Evolutionary conservation across 2,329 filamentous ascomycete genomes (phyloP).

Genomic region (Sporothrix dimorphospora): DNA sequence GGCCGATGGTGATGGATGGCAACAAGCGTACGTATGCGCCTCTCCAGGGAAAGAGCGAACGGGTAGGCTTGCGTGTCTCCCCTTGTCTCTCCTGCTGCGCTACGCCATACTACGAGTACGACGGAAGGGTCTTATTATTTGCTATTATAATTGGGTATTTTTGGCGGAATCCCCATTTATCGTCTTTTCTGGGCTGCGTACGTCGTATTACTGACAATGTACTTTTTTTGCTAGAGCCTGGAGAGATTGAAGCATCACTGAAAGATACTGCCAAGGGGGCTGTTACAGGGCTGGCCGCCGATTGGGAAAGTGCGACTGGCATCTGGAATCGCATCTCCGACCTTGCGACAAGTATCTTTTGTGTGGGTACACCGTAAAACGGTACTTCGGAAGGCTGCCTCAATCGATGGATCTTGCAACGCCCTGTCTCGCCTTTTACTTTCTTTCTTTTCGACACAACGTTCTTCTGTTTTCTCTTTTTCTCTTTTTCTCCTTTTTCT

Average conservation of each 20-base stretch:
- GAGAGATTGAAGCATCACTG: not conserved
- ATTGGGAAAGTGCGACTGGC: not conserved
- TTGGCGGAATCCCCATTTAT: conserved; percentile 18
- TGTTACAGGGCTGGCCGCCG: not conserved
- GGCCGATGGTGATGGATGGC: conserved; percentile 32
- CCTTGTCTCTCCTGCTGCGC: conserved; percentile 26
- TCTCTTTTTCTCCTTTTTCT: too few relatives aligned
- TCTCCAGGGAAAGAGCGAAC: conserved; percentile 32
- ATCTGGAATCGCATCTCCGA: conserved; percentile 2
- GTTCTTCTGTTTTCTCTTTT: too few relatives aligned
- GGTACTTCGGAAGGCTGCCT: not conserved
- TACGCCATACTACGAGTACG: conserved; percentile 26
- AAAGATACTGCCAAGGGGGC: not conserved
- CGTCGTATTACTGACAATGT: not conserved
- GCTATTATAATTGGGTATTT: conserved; percentile 17
- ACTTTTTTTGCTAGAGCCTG: not conserved
- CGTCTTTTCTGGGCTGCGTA: not conserved
- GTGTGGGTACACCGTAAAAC: not conserved
- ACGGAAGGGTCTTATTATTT: conserved; percentile 24
- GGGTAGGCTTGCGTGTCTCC: conserved; percentile 33
- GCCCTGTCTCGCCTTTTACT: not conserved
- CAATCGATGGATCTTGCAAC: not conserved
- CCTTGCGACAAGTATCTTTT: not conserved
- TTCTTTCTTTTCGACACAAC: too few relatives aligned
- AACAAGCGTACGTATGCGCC: conserved; percentile 35